phyloP scores from a whole-genome alignment of 106 monocot species.

The Dioscorea alata region DNA sequence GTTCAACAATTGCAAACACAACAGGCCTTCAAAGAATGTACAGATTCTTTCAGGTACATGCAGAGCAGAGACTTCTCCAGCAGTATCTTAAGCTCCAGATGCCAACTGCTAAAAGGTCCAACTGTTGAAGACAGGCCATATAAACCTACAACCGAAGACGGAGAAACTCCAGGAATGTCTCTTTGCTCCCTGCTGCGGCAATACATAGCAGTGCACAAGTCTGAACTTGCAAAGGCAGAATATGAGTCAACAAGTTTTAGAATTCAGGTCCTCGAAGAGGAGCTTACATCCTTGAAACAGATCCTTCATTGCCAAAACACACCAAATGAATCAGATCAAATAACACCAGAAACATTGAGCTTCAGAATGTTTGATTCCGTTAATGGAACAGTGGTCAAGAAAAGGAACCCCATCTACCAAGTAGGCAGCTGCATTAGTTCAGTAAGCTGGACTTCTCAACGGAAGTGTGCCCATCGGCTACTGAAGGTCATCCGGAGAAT shows the following conservation, averaged over 20 bases:
- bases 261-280: constrained; percentile 63
- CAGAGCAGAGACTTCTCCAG: constrained; percentile 40
- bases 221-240: constrained; percentile 28
- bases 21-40: constrained; percentile 58
- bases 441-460: constrained; percentile 38
- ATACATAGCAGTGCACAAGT: constrained; percentile 1
- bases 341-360: constrained; percentile 8
- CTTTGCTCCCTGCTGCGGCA: constrained; percentile 23
- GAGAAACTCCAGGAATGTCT: not conserved
- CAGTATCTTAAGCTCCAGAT: constrained; percentile 44
- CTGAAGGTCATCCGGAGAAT: constrained; percentile 40
- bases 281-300: constrained; percentile 39
- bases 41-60: constrained; percentile 58
- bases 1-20: constrained; percentile 77
- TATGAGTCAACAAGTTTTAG: constrained; percentile 73
- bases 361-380: constrained; percentile 18
- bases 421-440: constrained; percentile 33
- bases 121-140: constrained; percentile 27
- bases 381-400: constrained; percentile 3
- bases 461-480: constrained; percentile 27
- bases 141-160: constrained; percentile 13
- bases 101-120: constrained; percentile 19
- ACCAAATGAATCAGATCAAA: not conserved
- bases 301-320: constrained; percentile 34
- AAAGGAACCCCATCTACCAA: constrained; percentile 13